These are phyloP conservation scores for Phytophthora palmivora DNA, from an alignment of 352 stramenopile species.

Conservation along the genomic window DNA sequence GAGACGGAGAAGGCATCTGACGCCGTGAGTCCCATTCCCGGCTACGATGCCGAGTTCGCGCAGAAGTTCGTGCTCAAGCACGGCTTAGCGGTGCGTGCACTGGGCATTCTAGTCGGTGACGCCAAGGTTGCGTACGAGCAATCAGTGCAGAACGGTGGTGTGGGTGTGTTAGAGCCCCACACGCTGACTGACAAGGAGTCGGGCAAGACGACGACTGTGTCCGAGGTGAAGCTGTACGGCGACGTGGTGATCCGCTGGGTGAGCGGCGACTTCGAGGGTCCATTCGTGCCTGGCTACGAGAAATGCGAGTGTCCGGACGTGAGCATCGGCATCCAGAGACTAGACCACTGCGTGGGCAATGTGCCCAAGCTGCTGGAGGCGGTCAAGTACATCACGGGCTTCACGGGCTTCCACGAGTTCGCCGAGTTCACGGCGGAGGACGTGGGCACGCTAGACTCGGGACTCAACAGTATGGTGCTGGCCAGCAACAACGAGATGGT, in stretches of 20 bases:
- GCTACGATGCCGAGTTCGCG: constrained; percentile 70
- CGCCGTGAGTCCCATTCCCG: constrained; percentile 58
- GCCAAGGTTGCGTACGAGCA: constrained; percentile 79
- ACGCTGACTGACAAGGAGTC: constrained; percentile 64
- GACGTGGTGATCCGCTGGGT: constrained; percentile 91
- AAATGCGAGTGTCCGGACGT: constrained; percentile 55
- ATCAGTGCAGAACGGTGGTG: constrained; percentile 76
- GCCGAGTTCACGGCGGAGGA: constrained; percentile 95
- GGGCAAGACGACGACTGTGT: constrained; percentile 63
- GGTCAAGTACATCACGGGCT: constrained; percentile 82
- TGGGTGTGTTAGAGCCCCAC: constrained; percentile 63
- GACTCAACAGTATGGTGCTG: constrained; percentile 95
- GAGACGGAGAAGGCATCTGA: constrained; percentile 66
- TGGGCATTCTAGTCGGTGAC: constrained; percentile 86
- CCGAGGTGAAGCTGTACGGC: constrained; percentile 89
- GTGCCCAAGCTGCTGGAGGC: constrained; percentile 90
- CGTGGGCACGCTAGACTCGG: constrained; percentile 94
- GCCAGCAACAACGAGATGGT: constrained; percentile 95
- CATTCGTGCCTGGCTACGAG: constrained; percentile 86
- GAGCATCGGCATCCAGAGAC: constrained; percentile 81
- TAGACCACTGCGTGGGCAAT: constrained; percentile 93
- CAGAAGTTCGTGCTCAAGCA: constrained; percentile 87
- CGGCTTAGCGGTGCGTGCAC: constrained; percentile 77
- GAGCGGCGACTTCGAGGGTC: constrained; percentile 75
- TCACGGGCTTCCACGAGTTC: constrained; percentile 93